phyloP scores from a whole-genome alignment of 352 stramenopile genomes.

The Phytophthora litchii region DNA sequence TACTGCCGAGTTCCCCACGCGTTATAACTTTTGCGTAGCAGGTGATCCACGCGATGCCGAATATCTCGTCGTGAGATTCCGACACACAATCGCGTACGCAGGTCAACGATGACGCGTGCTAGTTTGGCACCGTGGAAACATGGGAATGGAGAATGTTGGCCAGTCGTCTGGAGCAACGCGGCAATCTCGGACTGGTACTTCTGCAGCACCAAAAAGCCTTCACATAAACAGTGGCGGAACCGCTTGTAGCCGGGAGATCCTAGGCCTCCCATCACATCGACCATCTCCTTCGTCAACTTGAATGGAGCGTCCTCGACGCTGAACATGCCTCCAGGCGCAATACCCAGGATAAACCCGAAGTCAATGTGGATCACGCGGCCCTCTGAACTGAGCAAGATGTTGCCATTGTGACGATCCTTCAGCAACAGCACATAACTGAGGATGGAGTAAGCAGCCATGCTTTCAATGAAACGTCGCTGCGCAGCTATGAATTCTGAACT shows the following conservation, averaged over 20 bases:
- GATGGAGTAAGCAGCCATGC: constrained; percentile 96
- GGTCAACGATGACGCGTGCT: constrained; percentile 60
- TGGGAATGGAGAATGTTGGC: constrained; percentile 94
- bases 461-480: constrained; percentile 94
- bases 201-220: constrained; percentile 94
- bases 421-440: constrained; percentile 97
- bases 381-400: constrained; percentile 97
- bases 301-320: constrained; percentile 98
- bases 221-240: constrained; percentile 93
- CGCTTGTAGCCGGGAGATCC: constrained; percentile 85
- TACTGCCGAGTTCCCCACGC: constrained; percentile 90
- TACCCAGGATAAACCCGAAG: constrained; percentile 99
- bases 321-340: constrained; percentile 97
- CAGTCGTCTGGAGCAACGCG: constrained; percentile 95
- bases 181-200: constrained; percentile 93
- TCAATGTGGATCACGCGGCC: constrained; percentile 99
- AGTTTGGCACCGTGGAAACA: constrained; percentile 89
- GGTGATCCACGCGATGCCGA: constrained; percentile 71
- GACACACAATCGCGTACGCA: constrained; percentile 73
- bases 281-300: constrained; percentile 98
- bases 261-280: constrained; percentile 95
- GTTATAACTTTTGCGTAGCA: constrained; percentile 91
- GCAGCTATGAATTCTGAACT: constrained; percentile 63
- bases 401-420: constrained; percentile 99
- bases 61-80: constrained; percentile 71